Evolutionary conservation across 2,329 filamentous ascomycete genomes (phyloP).

Genomic region (Paraphaeosphaeria sporulosa): DNA sequence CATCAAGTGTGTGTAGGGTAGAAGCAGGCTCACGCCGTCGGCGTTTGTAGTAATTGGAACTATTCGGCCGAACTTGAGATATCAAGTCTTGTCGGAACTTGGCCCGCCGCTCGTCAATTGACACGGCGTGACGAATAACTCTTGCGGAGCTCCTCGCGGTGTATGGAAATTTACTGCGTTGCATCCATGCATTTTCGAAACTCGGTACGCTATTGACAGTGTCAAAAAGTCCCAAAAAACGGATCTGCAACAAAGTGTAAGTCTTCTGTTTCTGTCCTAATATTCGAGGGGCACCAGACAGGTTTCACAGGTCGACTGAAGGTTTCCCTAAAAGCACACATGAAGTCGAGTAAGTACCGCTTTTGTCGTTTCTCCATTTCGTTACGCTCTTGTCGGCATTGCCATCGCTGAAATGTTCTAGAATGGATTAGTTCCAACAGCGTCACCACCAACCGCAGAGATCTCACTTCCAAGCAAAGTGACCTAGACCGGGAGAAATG

Average conservation of each 20-base stretch:
- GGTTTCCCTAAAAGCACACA: constrained; percentile 82
- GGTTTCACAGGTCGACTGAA: constrained; percentile 78
- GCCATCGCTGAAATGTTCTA: constrained; percentile 74
- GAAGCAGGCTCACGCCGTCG: constrained; percentile 31
- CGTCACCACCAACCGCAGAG: too few species aligned
- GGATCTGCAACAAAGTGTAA: constrained; percentile 54
- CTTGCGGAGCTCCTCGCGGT: constrained; percentile 62
- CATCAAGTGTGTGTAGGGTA: constrained; percentile 19
- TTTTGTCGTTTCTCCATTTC: constrained; percentile 59
- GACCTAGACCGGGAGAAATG: constrained; percentile 72
- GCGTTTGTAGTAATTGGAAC: constrained; percentile 33
- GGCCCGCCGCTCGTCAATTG: constrained; percentile 73
- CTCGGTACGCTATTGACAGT: constrained; percentile 81
- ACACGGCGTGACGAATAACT: constrained; percentile 73
- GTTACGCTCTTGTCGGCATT: constrained; percentile 60
- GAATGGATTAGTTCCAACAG: background rate
- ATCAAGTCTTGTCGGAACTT: constrained; percentile 77
- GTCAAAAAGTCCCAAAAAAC: constrained; percentile 81
- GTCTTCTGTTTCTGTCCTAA: background rate
- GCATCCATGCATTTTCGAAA: constrained; percentile 80
- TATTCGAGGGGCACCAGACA: background rate
- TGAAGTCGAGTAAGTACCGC: constrained; percentile 73
- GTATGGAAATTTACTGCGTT: constrained; percentile 75
- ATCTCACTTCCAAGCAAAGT: constrained; percentile 76
- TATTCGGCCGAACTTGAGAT: constrained; percentile 51